Evolutionary conservation across 805 yeast species (phyloP).

Genomic region (Cyberlindnera xylosilytica): DNA sequence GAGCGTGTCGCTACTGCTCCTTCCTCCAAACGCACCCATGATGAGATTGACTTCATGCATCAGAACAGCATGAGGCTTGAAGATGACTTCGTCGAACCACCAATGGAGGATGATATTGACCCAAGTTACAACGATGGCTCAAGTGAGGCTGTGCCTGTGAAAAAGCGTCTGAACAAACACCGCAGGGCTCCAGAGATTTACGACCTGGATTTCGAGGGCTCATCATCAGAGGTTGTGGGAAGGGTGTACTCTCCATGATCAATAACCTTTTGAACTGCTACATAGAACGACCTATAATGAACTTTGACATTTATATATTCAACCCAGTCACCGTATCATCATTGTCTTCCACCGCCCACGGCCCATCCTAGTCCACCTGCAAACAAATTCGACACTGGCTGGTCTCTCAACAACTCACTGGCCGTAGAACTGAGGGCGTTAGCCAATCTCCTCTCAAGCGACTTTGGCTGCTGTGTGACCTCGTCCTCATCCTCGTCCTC

Average conservation of each 20-base stretch:
- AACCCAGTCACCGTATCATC: no score
- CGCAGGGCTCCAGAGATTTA: background rate
- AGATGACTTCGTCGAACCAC: background rate
- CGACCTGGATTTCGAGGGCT: background rate
- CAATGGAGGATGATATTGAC: background rate
- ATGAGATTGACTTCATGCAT: background rate
- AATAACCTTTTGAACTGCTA: background rate
- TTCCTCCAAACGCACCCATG: background rate
- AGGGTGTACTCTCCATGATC: background rate
- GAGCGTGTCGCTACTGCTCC: no score
- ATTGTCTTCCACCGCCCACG: conserved; percentile 31
- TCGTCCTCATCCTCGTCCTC: conserved; percentile 7
- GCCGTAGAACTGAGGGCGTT: conserved; percentile 25
- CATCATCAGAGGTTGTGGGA: background rate
- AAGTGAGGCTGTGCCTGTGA: background rate
- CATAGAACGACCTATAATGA: background rate
- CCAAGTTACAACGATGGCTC: background rate
- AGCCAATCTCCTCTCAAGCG: conserved; percentile 22
- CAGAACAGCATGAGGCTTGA: background rate
- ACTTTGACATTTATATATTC: no score
- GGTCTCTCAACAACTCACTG: conserved; percentile 18
- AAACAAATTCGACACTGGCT: conserved; percentile 36
- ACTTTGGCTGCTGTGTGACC: conserved; percentile 3
- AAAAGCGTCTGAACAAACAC: background rate
- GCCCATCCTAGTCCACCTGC: conserved; percentile 53